Conservation (phyloP, 2,329 filamentous ascomycete genomes). For the Magnaporthiopsis incrustans region DNA sequence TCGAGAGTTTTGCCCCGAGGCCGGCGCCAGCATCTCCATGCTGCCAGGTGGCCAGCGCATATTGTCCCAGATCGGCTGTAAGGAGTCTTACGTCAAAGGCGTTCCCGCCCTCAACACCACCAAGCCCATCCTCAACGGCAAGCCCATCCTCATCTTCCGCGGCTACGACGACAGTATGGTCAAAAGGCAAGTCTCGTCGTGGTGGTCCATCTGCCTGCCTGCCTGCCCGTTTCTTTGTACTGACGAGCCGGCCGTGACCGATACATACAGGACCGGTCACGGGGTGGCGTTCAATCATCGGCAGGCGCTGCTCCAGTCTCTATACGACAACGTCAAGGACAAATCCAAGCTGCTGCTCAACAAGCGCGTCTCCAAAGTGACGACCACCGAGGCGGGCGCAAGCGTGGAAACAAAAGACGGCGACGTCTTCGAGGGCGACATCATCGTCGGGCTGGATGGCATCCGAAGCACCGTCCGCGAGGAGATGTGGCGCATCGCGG, state of each 20-base stretch:
- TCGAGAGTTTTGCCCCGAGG: conserved; percentile 30
- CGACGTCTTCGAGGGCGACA: conserved; percentile 19
- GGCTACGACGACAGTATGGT: conserved; percentile 12
- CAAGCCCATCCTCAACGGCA: conserved; percentile 1
- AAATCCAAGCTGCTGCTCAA: conserved; percentile 24
- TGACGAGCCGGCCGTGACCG: background rate
- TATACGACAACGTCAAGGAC: conserved; percentile 25
- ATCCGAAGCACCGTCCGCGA: conserved; percentile 24
- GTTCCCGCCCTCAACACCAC: conserved; percentile 8
- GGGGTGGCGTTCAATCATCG: background rate
- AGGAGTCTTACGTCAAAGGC: conserved; percentile 14
- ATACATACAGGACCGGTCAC: background rate
- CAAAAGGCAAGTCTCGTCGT: too few relatives aligned
- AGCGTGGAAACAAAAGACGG: conserved; percentile 24
- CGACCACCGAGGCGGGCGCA: conserved; percentile 17
- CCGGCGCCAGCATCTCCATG: conserved; percentile 40
- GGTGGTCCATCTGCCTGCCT: too few relatives aligned
- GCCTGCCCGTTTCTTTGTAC: too few relatives aligned
- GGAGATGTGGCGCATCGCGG: conserved; percentile 12
- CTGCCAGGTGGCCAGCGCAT: conserved; percentile 33
- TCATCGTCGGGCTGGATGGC: conserved; percentile 32
- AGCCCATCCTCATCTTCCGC: conserved; percentile 14
- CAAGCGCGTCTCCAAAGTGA: conserved; percentile 21
- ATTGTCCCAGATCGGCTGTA: conserved; percentile 40
- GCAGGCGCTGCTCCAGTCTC: conserved; percentile 16